phyloP scores from a whole-genome alignment of 768 basidiomycete species.

The Neoboletus subvelutipes region DNA sequence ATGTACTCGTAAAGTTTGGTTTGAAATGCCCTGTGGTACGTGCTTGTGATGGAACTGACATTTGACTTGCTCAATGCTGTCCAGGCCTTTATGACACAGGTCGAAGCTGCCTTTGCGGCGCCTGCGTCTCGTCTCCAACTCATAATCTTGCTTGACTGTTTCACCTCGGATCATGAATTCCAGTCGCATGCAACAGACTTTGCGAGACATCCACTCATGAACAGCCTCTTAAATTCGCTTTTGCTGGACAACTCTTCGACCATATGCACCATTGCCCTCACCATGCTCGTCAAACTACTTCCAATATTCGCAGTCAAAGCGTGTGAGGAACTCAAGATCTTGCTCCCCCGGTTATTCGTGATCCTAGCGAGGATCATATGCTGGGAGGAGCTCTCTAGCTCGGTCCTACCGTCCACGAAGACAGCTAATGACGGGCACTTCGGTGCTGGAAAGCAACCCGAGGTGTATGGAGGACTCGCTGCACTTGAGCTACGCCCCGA shows the following conservation, averaged over 20 bases:
- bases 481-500: conserved; percentile 50
- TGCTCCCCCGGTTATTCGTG: conserved; percentile 64
- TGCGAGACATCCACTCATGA: conserved; percentile 61
- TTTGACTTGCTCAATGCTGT: conserved; percentile 4
- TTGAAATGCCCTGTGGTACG: conserved; percentile 63
- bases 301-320: conserved; percentile 71
- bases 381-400: conserved; percentile 60
- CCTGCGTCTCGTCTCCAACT: conserved; percentile 70
- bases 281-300: conserved; percentile 67
- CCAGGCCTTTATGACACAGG: conserved; percentile 70
- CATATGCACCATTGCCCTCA: conserved; percentile 60
- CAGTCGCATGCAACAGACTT: conserved; percentile 47
- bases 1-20: conserved; percentile 66
- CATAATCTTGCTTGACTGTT: conserved; percentile 61
- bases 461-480: conserved; percentile 36
- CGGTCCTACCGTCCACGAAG: neutral
- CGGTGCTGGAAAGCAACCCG: conserved; percentile 6
- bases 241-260: conserved; percentile 76
- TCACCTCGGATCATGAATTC: conserved; percentile 57
- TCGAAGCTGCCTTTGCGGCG: conserved; percentile 58
- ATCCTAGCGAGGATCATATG: conserved; percentile 71
- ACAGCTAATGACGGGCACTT: conserved; percentile 1
- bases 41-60: conserved; percentile 16
- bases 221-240: conserved; percentile 63
- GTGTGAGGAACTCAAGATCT: conserved; percentile 49